Evolutionary conservation across 2,329 filamentous ascomycete species (phyloP).

Genomic region (Teratosphaeria nubilosa): DNA sequence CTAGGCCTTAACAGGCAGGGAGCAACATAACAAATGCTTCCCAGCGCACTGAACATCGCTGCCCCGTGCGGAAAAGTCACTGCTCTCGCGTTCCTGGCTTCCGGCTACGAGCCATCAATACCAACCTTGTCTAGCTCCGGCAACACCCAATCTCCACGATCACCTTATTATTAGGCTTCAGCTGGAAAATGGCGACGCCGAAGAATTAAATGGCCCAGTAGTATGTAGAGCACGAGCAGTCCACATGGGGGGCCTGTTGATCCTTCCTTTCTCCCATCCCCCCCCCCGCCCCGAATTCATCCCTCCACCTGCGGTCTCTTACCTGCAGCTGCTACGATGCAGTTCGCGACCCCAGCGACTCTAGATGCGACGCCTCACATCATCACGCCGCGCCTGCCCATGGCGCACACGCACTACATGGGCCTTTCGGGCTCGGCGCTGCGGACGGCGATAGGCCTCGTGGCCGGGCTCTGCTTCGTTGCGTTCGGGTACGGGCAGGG

Average conservation of each 20-base stretch:
- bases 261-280: neutral
- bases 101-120: neutral
- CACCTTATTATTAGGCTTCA: too few species aligned
- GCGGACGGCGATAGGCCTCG: constrained; percentile 11
- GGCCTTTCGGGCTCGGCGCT: constrained; percentile 11
- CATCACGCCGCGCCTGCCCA: neutral
- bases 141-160: neutral
- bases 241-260: too few species aligned
- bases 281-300: neutral
- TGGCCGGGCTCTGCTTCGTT: constrained; percentile 13
- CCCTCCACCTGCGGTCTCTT: neutral
- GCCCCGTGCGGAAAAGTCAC: neutral
- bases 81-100: neutral
- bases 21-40: neutral
- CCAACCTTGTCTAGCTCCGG: neutral
- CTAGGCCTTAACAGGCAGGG: neutral
- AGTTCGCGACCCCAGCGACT: neutral
- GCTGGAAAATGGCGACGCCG: too few species aligned
- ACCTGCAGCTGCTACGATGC: neutral
- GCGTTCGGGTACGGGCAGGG: constrained; percentile 8
- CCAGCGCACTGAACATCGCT: neutral
- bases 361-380: neutral
- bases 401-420: constrained; percentile 10
- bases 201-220: too few species aligned
- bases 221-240: too few species aligned